These are phyloP conservation scores for Citrus hindsii DNA, from an alignment of 345 rosid species.

Conservation along the genomic window DNA sequence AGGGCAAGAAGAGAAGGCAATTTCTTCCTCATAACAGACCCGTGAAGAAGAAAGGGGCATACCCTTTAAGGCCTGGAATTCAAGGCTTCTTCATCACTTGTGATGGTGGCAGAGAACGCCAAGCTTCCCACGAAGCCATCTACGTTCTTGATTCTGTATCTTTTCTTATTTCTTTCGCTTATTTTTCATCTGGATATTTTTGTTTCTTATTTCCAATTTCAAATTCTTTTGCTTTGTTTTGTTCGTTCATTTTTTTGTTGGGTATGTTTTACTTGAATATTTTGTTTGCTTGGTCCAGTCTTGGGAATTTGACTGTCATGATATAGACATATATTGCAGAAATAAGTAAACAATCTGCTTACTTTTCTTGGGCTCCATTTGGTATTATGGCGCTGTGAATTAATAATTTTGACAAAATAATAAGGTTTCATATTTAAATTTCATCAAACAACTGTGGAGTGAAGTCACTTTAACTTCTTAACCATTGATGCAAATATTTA, in stretches of 20 bases:
- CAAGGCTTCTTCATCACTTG: slow-evolving; percentile 91
- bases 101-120: slow-evolving; percentile 88
- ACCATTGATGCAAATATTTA: no score
- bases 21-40: slow-evolving; percentile 75
- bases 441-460: no score
- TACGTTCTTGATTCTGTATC: slow-evolving; percentile 82
- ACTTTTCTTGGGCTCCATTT: not conserved
- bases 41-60: slow-evolving; percentile 81
- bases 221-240: not conserved
- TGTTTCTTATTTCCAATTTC: not conserved
- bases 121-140: slow-evolving; percentile 83
- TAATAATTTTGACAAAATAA: no score
- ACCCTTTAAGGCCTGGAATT: slow-evolving; percentile 81
- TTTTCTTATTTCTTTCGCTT: not conserved
- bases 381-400: no score
- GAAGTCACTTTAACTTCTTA: no score
- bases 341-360: not conserved
- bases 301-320: not conserved
- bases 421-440: no score
- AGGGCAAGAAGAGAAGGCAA: slow-evolving; percentile 74
- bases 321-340: not conserved
- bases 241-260: not conserved
- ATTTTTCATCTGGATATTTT: slow-evolving; percentile 12
- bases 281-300: not conserved
- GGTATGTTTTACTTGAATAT: not conserved